Conservation (phyloP, 352 stramenopile species). For the Phytopythium ostracodes region DNA sequence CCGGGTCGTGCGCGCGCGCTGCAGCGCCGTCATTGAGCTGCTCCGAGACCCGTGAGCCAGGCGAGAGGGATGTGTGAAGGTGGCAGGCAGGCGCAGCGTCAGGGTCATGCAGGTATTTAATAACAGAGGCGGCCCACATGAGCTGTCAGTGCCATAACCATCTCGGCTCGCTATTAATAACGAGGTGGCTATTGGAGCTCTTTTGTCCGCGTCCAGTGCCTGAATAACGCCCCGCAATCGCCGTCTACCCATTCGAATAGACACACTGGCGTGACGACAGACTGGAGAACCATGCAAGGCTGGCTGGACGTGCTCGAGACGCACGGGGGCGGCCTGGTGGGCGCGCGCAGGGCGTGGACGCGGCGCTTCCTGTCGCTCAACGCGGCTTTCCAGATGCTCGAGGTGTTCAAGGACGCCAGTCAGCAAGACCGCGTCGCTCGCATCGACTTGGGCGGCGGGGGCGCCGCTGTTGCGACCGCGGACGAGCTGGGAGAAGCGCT, state of each 20-base stretch:
- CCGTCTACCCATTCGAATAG: not conserved
- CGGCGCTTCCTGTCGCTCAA: slow-evolving; percentile 49
- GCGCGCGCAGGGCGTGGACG: slow-evolving; percentile 36
- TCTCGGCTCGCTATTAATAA: not conserved
- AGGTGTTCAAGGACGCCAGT: slow-evolving; percentile 50
- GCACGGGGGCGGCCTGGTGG: slow-evolving; percentile 4
- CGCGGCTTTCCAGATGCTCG: slow-evolving; percentile 41
- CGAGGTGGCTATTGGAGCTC: not conserved
- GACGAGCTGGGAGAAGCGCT: slow-evolving; percentile 58
- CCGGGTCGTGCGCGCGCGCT: not conserved
- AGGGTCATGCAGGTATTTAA: not conserved
- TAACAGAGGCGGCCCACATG: not conserved
- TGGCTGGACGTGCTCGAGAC: slow-evolving; percentile 54
- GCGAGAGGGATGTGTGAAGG: not conserved
- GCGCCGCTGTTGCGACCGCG: slow-evolving; percentile 37
- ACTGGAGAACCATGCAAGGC: slow-evolving; percentile 35
- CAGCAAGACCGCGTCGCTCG: slow-evolving; percentile 36
- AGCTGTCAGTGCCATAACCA: not conserved
- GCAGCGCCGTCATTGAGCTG: slow-evolving; percentile 4
- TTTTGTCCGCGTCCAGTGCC: not conserved
- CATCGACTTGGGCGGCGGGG: slow-evolving; percentile 28
- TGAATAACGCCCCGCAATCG: not conserved
- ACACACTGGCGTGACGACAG: not conserved
- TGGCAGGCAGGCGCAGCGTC: not conserved
- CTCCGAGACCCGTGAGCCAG: not conserved